These are phyloP conservation scores for Dichotomocladium elegans DNA, from an alignment of 371 early-diverging fungal genomes.

Conservation along the genomic window DNA sequence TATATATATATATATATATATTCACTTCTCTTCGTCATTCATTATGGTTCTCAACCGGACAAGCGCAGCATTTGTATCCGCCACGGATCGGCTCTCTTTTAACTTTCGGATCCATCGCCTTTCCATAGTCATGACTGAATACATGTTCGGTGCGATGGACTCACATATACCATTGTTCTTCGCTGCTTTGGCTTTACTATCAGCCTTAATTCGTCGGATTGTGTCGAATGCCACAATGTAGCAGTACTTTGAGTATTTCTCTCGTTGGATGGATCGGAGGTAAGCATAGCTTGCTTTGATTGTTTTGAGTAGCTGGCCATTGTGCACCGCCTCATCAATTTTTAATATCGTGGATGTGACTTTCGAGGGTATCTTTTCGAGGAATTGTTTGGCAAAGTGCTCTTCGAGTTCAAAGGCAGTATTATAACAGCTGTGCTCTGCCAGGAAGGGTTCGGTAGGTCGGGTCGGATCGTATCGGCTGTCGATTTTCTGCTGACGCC, in stretches of 20 bases:
- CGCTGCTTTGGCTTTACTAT: slow-evolving; percentile 2
- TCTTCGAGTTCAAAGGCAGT: slow-evolving; percentile 33
- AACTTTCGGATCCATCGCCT: slow-evolving; percentile 10
- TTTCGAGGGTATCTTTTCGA: not conserved
- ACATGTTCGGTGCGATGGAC: slow-evolving; percentile 11
- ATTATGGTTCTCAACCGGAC: too few species aligned
- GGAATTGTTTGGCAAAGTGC: slow-evolving; percentile 22
- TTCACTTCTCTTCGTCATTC: too few species aligned
- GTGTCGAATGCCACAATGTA: slow-evolving; percentile 23
- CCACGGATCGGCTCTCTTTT: slow-evolving; percentile 1
- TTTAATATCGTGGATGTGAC: slow-evolving; percentile 6
- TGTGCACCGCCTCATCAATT: slow-evolving; percentile 7
- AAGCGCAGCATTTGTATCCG: slow-evolving; percentile 5
- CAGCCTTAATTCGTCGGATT: slow-evolving; percentile 21
- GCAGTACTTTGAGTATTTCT: slow-evolving; percentile 17
- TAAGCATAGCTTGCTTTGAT: slow-evolving; percentile 28
- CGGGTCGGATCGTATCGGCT: slow-evolving; percentile 20
- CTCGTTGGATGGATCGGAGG: slow-evolving; percentile 6
- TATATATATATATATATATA: too few species aligned
- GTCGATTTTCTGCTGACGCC: slow-evolving; percentile 11
- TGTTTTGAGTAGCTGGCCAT: slow-evolving; percentile 4
- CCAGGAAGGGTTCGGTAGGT: not conserved
- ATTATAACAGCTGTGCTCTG: slow-evolving; percentile 14
- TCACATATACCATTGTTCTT: slow-evolving; percentile 11
- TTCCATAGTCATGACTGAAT: slow-evolving; percentile 14